phyloP scores from a whole-genome alignment of 2,329 filamentous ascomycete genomes.

The Ophiostoma tasmaniense region DNA sequence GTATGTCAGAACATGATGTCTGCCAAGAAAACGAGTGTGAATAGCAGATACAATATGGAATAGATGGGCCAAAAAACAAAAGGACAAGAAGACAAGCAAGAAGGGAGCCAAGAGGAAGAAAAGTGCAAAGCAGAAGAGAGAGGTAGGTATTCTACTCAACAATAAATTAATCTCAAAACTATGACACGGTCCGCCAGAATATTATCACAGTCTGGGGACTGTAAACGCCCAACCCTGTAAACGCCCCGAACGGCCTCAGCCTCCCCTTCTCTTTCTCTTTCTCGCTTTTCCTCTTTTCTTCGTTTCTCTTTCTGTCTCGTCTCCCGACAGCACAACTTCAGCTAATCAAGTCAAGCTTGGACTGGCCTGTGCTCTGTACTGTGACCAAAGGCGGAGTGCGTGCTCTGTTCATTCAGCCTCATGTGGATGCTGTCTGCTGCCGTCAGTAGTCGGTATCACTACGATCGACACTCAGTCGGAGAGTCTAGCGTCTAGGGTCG shows the following conservation, averaged over 20 bases:
- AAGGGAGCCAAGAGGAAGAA: background rate
- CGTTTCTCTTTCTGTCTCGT: too few species aligned
- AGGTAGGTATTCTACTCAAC: background rate
- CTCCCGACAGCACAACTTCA: background rate
- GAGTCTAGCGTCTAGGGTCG: too few species aligned
- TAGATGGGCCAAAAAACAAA: background rate
- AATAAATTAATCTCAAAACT: background rate
- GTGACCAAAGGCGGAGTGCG: background rate
- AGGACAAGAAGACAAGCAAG: background rate
- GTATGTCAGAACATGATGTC: background rate
- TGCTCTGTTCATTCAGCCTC: background rate
- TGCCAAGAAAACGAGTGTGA: background rate
- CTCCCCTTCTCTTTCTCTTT: background rate
- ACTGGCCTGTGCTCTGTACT: background rate
- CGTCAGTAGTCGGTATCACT: too few species aligned
- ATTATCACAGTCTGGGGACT: background rate
- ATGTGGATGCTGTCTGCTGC: background rate
- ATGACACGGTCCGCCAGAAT: too few species aligned
- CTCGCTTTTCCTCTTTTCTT: background rate
- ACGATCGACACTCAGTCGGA: too few species aligned
- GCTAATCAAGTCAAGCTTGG: too few species aligned
- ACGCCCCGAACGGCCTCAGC: background rate
- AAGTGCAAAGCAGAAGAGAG: background rate
- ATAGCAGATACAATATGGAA: background rate
- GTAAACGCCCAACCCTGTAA: background rate